phyloP scores from a whole-genome alignment of 2,329 filamentous ascomycete species.

The Colletotrichum incanum region DNA sequence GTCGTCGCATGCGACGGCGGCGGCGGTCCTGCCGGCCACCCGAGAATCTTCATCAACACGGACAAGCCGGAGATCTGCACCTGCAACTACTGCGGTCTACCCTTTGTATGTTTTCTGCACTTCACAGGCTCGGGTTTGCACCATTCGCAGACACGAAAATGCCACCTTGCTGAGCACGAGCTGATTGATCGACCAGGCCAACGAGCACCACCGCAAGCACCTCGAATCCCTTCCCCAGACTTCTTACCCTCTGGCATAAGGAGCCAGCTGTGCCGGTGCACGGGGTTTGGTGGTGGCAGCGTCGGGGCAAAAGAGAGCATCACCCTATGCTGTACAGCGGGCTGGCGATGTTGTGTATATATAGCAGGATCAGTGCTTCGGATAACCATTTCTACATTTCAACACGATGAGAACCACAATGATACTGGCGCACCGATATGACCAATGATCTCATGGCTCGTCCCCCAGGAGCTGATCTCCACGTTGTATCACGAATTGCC shows the following conservation, averaged over 20 bases:
- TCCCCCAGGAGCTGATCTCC: neutral
- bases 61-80: conserved; percentile 95
- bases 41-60: conserved; percentile 95
- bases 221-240: conserved; percentile 86
- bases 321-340: conserved; percentile 9
- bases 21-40: conserved; percentile 91
- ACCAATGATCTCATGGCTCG: neutral
- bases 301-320: neutral
- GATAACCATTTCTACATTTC: conserved; percentile 26
- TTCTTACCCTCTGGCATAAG: conserved; percentile 81
- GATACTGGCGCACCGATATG: neutral
- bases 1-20: conserved; percentile 93
- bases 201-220: conserved; percentile 89
- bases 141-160: neutral
- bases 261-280: conserved; percentile 3
- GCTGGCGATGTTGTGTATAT: conserved; percentile 41
- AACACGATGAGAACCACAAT: neutral
- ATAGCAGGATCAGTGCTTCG: conserved; percentile 42
- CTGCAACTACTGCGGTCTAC: conserved; percentile 94
- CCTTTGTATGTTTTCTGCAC: conserved; percentile 80
- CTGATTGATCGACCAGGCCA: conserved; percentile 72
- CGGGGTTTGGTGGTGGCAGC: conserved; percentile 3
- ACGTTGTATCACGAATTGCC: neutral
- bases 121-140: neutral
- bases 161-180: neutral